phyloP scores from a whole-genome alignment of 352 stramenopile genomes.

The Phytophthora foliorum region DNA sequence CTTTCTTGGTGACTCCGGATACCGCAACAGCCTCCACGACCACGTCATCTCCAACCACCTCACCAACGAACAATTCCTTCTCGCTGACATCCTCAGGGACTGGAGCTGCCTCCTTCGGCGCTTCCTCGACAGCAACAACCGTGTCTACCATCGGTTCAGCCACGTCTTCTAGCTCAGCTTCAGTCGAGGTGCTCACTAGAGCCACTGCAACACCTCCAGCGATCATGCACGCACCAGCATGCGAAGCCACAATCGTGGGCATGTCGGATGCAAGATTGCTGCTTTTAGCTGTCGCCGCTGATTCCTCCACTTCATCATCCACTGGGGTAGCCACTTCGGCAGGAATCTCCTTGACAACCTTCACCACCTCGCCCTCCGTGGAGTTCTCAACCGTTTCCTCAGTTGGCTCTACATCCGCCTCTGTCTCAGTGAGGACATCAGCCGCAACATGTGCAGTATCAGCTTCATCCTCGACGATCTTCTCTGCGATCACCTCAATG shows the following conservation, averaged over 20 bases:
- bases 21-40: slow-evolving; percentile 11
- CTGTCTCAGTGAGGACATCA: not conserved
- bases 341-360: not conserved
- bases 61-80: not conserved
- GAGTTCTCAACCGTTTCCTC: not conserved
- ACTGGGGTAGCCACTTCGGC: not conserved
- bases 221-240: slow-evolving; percentile 9
- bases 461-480: not conserved
- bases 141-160: not conserved
- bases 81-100: not conserved
- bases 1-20: not conserved
- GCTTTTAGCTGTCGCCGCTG: not conserved
- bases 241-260: slow-evolving; percentile 27
- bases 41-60: not conserved
- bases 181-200: not conserved
- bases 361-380: not conserved
- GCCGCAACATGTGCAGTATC: not conserved
- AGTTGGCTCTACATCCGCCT: not conserved
- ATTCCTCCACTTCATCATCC: too few species aligned
- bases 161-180: not conserved
- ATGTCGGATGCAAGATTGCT: slow-evolving; percentile 13
- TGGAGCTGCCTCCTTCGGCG: not conserved
- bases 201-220: not conserved
- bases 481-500: not conserved
- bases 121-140: not conserved